Evolutionary conservation across 345 rosid genomes (phyloP).

Genomic region (Hibiscus syriacus): DNA sequence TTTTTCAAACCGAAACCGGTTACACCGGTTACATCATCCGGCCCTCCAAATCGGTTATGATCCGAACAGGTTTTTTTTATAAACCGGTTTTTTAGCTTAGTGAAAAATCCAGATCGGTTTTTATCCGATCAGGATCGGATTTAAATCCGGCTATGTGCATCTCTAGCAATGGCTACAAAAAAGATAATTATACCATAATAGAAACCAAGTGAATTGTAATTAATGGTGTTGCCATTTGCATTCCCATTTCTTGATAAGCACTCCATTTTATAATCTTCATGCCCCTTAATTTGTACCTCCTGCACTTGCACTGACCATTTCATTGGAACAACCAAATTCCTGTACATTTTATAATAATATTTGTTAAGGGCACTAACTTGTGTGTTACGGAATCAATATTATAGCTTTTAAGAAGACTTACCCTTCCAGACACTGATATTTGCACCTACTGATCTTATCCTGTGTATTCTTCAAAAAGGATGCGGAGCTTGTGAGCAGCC

Average conservation of each 20-base stretch:
- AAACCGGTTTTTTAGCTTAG: too few relatives aligned
- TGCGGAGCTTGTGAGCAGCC: constrained; percentile 13
- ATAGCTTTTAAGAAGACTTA: too few relatives aligned
- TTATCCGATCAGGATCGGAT: too few relatives aligned
- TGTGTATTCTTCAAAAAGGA: constrained; percentile 15
- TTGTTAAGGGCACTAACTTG: not conserved
- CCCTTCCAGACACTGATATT: constrained; percentile 16
- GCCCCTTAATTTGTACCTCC: too few relatives aligned
- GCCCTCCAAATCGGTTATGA: too few relatives aligned
- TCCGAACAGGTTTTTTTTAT: too few relatives aligned
- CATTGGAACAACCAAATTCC: constrained; percentile 7
- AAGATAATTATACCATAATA: too few relatives aligned
- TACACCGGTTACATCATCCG: too few relatives aligned
- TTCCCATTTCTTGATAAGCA: not conserved
- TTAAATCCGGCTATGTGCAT: too few relatives aligned
- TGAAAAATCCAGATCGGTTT: too few relatives aligned
- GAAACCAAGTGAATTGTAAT: not conserved
- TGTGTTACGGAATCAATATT: not conserved
- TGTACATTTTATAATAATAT: not conserved
- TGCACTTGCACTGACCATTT: not conserved
- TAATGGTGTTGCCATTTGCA: not conserved
- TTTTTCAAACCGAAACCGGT: too few relatives aligned
- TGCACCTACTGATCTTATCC: constrained; percentile 21
- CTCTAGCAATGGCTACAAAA: too few relatives aligned
- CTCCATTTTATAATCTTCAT: not conserved